These are phyloP conservation scores for Xylaria sp. DNA, from an alignment of 2,329 filamentous ascomycete genomes.

Conservation along the genomic window DNA sequence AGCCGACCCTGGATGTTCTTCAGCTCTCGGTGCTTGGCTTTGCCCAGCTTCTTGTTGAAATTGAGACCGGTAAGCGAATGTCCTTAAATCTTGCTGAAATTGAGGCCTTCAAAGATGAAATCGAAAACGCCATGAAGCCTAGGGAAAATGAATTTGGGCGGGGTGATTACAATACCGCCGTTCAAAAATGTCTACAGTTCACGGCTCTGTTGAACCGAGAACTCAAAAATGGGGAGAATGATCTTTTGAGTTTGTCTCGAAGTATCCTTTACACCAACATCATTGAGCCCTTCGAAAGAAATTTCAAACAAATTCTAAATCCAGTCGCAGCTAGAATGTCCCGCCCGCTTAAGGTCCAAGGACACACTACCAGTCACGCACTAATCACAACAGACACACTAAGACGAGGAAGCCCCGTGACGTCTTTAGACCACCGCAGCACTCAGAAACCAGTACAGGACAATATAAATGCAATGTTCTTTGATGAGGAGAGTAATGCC, in stretches of 20 bases:
- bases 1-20: neutral
- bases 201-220: neutral
- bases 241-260: neutral
- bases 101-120: neutral
- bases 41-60: conserved; percentile 7
- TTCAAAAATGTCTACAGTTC: neutral
- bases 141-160: neutral
- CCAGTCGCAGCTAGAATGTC: neutral
- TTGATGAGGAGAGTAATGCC: neutral
- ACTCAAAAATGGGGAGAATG: neutral
- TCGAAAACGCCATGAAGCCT: neutral
- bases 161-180: neutral
- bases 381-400: neutral
- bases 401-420: too few relatives aligned
- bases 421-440: too few relatives aligned
- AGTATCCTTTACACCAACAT: neutral
- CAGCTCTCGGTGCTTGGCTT: neutral
- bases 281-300: neutral
- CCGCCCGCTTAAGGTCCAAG: neutral
- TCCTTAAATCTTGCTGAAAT: neutral
- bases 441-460: too few relatives aligned
- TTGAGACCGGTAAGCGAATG: neutral
- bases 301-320: neutral
- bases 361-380: neutral
- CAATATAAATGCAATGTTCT: too few relatives aligned